These are phyloP conservation scores for Ephemerocybe angulata DNA, from an alignment of 768 basidiomycete species.

Conservation along the genomic window DNA sequence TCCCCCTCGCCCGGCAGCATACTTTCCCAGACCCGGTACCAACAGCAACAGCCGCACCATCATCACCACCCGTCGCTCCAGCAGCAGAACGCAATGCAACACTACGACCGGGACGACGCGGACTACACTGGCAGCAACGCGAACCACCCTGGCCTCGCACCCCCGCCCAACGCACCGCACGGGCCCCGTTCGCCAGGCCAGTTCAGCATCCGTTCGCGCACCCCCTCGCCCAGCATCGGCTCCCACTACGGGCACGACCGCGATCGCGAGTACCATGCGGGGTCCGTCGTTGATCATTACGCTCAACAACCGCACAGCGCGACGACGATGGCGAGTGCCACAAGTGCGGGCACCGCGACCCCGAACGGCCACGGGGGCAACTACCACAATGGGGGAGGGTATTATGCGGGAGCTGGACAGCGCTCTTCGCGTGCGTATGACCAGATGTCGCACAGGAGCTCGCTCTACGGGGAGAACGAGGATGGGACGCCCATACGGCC, in stretches of 20 bases:
- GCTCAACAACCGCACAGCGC: conserved; percentile 18
- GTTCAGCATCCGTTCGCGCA: conserved; percentile 47
- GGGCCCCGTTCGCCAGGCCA: conserved; percentile 67
- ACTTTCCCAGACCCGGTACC: neutral
- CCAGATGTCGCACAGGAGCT: neutral
- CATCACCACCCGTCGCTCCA: neutral
- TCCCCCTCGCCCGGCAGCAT: conserved; percentile 14
- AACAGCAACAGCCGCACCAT: neutral
- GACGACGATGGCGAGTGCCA: conserved; percentile 6
- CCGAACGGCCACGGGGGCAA: neutral
- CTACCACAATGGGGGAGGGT: neutral
- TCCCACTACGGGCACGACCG: no score
- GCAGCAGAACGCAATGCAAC: conserved; percentile 18
- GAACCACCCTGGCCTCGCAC: conserved; percentile 40
- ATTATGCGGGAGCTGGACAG: neutral
- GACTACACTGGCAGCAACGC: no score
- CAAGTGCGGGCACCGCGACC: neutral
- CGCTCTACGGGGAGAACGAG: conserved; percentile 14
- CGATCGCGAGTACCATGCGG: no score
- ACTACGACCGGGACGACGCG: conserved; percentile 15
- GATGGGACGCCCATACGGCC: conserved; percentile 52
- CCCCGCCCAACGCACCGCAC: conserved; percentile 65
- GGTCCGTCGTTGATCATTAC: no score
- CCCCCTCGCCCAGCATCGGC: conserved; percentile 56
- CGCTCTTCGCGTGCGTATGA: neutral